These are phyloP conservation scores for Lactarius psammicola DNA, from an alignment of 768 basidiomycete species.

Conservation along the genomic window DNA sequence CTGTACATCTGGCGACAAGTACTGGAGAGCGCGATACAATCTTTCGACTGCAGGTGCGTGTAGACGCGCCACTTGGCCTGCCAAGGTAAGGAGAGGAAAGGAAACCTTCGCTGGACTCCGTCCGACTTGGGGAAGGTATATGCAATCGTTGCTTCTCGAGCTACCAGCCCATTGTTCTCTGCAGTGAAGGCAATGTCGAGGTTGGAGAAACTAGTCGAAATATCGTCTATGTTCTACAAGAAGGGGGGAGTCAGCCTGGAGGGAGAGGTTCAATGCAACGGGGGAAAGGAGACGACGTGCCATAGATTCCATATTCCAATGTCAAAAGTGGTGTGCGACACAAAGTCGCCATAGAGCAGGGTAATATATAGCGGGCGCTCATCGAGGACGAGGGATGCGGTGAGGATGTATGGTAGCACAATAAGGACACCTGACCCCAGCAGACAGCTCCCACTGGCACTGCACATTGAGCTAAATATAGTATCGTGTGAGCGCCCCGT, in stretches of 20 bases:
- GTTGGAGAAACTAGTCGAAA: constrained; percentile 2
- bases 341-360: not conserved
- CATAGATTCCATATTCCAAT: constrained; percentile 10
- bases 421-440: not conserved
- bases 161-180: not conserved
- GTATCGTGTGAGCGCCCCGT: not conserved
- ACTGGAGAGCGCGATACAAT: constrained; percentile 16
- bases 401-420: not conserved
- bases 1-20: constrained; percentile 21
- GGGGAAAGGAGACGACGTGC: not conserved
- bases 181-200: not conserved
- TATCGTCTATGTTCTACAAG: constrained; percentile 11
- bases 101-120: not conserved
- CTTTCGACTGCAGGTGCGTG: constrained; percentile 7
- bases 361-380: constrained; percentile 16
- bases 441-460: not conserved
- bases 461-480: not conserved
- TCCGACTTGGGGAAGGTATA: not conserved
- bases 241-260: not conserved
- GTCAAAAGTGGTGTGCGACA: not conserved
- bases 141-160: not conserved
- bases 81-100: constrained; percentile 15
- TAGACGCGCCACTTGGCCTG: constrained; percentile 13
- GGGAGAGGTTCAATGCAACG: no score
- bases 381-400: not conserved